A percentile compares a stretch with the other conserved stretches of the same genome.
phyloP scores from a whole-genome alignment of 1,139 yeast genomes.

The Taphrina wiesneri region DNA sequence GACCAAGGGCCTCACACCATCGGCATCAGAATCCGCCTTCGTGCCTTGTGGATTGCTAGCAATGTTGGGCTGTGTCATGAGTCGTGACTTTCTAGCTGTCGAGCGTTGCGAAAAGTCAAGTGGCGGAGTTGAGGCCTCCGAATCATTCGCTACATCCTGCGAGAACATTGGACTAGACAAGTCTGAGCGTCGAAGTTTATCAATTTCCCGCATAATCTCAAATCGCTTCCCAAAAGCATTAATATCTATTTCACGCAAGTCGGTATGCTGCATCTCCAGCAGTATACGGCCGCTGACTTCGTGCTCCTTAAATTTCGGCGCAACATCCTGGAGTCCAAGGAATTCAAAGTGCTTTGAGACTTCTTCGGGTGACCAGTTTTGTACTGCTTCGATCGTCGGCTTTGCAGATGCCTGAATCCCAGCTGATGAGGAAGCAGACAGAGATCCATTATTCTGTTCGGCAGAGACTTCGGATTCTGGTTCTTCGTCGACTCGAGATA shows the following conservation, averaged over 20 bases:
- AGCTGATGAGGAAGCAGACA: slow-evolving; percentile 11
- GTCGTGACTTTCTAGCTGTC: slow-evolving; percentile 8
- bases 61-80: neutral
- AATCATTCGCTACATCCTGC: neutral
- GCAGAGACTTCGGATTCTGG: slow-evolving; percentile 20
- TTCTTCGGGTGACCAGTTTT: slow-evolving; percentile 79
- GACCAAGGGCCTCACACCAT: neutral
- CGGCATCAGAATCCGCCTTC: neutral
- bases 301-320: slow-evolving; percentile 79
- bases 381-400: slow-evolving; percentile 52
- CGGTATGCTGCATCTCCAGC: slow-evolving; percentile 78
- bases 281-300: slow-evolving; percentile 84
- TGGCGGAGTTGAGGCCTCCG: slow-evolving; percentile 13
- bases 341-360: slow-evolving; percentile 74
- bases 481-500: slow-evolving; percentile 40
- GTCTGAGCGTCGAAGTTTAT: slow-evolving; percentile 51
- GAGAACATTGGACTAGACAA: neutral
- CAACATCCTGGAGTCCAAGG: slow-evolving; percentile 72
- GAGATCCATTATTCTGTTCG: neutral
- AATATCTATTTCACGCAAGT: slow-evolving; percentile 87
- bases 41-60: neutral
- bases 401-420: slow-evolving; percentile 50
- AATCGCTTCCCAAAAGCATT: slow-evolving; percentile 92
- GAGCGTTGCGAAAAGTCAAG: slow-evolving; percentile 18
- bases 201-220: slow-evolving; percentile 86